These are phyloP conservation scores for Camellia lanceoleosa DNA, from an alignment of 148 eudicot species.

Conservation along the genomic window DNA sequence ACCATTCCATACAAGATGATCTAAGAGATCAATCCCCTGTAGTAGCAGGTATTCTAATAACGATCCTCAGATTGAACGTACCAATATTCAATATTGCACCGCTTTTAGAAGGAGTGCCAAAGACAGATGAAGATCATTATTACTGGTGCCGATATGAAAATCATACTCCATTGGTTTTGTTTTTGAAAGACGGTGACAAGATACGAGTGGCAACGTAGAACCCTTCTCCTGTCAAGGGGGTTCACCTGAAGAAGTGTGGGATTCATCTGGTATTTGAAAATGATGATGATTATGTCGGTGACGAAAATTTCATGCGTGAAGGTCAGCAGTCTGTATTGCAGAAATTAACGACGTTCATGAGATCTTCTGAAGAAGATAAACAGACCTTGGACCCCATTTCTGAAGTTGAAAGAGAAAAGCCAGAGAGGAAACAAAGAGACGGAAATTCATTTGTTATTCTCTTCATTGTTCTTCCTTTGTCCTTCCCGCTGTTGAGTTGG, in stretches of 20 bases:
- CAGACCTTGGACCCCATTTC: too few species aligned
- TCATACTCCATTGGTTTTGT: slow-evolving; percentile 7
- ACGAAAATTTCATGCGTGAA: slow-evolving; percentile 33
- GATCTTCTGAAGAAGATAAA: slow-evolving; percentile 9
- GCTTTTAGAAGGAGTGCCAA: slow-evolving; percentile 42
- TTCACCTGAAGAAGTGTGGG: slow-evolving; percentile 45
- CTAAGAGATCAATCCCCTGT: slow-evolving; percentile 23
- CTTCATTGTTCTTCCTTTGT: too few species aligned
- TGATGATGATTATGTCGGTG: slow-evolving; percentile 54
- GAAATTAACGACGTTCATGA: slow-evolving; percentile 27
- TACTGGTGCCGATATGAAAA: slow-evolving; percentile 28
- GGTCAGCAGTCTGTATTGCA: slow-evolving; percentile 40
- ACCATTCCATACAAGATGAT: slow-evolving; percentile 18
- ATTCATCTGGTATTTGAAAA: slow-evolving; percentile 46
- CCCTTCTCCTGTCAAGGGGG: slow-evolving; percentile 14
- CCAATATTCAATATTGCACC: slow-evolving; percentile 23
- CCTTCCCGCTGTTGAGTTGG: slow-evolving; percentile 9
- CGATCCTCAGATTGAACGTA: slow-evolving; percentile 25
- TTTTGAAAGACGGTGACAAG: slow-evolving; percentile 29
- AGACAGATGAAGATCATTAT: slow-evolving; percentile 29
- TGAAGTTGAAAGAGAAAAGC: too few species aligned
- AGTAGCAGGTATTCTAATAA: slow-evolving; percentile 32
- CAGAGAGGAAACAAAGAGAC: too few species aligned
- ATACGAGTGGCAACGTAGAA: slow-evolving; percentile 24
- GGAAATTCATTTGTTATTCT: too few species aligned